phyloP scores from a whole-genome alignment of 208 protist species.

The Sergeia podlipaevii region DNA sequence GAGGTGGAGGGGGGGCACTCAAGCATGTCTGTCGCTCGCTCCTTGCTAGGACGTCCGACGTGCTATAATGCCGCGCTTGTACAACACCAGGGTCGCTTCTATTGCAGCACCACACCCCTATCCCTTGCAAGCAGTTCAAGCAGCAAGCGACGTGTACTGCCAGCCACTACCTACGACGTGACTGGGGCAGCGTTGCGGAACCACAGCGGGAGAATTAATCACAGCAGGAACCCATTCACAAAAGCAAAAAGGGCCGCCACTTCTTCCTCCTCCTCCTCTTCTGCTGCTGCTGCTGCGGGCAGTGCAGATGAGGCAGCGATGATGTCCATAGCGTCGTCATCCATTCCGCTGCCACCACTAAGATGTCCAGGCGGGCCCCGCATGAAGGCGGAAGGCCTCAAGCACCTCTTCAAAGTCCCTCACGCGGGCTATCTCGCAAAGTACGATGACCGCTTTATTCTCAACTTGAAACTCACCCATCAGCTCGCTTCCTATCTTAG shows the following conservation, averaged over 20 bases:
- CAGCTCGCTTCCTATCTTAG: slow-evolving; percentile 64
- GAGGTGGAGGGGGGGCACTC: too few relatives aligned
- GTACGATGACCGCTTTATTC: slow-evolving; percentile 84
- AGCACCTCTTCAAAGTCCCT: slow-evolving; percentile 83
- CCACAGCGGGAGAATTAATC: neutral
- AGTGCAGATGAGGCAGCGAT: neutral
- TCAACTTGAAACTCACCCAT: slow-evolving; percentile 89
- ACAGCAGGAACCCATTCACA: neutral
- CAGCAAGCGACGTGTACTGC: slow-evolving; percentile 1
- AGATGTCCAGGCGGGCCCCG: slow-evolving; percentile 82
- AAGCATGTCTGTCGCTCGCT: too few relatives aligned
- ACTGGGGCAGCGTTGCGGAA: slow-evolving; percentile 3
- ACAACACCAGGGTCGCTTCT: too few relatives aligned
- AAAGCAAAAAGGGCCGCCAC: slow-evolving; percentile 3
- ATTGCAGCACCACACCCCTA: too few relatives aligned
- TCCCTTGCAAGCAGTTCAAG: too few relatives aligned
- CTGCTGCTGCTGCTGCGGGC: neutral
- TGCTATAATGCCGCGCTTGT: too few relatives aligned
- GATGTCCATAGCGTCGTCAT: slow-evolving; percentile 2
- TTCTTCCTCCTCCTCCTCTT: slow-evolving; percentile 4
- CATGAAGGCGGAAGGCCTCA: slow-evolving; percentile 72
- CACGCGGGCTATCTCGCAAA: slow-evolving; percentile 83
- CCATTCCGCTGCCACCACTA: slow-evolving; percentile 62
- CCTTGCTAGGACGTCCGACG: too few relatives aligned
- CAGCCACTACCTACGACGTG: slow-evolving; percentile 18